Evolutionary conservation across 2,329 filamentous ascomycete species (phyloP), one percentile per base, ranked within the genome.

Genomic region (Rugonectria rugulosa): DNA sequence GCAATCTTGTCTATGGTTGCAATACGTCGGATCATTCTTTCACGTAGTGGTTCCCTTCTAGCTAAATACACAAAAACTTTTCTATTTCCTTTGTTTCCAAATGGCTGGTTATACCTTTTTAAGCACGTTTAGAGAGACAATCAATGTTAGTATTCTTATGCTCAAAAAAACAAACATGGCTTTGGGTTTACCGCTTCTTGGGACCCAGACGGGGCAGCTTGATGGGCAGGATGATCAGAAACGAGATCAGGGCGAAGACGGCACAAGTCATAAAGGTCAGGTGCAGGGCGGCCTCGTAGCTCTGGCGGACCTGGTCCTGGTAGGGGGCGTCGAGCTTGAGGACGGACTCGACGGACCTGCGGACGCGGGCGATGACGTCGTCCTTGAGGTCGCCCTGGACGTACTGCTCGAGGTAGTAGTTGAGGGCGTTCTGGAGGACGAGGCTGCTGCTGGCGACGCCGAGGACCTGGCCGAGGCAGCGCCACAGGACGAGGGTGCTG

Each of bases 381-480:
- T 78, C 77, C 66, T 86, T 89, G 20, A 85, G 77, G 0, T 77
- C 75, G 0, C 85, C 88, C 0, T 77, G 79, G 8, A 93, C 87
- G 27, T 82, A 79, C 10, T 69, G 60, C 5, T 82, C 72, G 5
- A 94, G 78, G 61, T 87, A 88, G 15, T 78, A 73, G 8, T 83
- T 73, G 46, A 94, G 75, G 1, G 84, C 80, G 65, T 92, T 92
- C 74, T 94, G 90, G 58, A 93, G 76, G 7, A 92, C 83, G 53
- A 92, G 79, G 68, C 87, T 90, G 62, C 86, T 89, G 47, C 82
- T 76, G 1, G 89, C 86, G 38, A 93, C 83, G n/a, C 90, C 90
- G 67, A 92, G 79, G 1, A 93, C 89, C 52, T 81, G 83, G 6
- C 90, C 90, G 5, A 93, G 73, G 54, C 84, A 86, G 50, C 90